A percentile compares a stretch with the other conserved stretches of the same genome.
Evolutionary conservation across 805 yeast species (phyloP).

Genomic region (Zygosaccharomyces kombuchaensis): DNA sequence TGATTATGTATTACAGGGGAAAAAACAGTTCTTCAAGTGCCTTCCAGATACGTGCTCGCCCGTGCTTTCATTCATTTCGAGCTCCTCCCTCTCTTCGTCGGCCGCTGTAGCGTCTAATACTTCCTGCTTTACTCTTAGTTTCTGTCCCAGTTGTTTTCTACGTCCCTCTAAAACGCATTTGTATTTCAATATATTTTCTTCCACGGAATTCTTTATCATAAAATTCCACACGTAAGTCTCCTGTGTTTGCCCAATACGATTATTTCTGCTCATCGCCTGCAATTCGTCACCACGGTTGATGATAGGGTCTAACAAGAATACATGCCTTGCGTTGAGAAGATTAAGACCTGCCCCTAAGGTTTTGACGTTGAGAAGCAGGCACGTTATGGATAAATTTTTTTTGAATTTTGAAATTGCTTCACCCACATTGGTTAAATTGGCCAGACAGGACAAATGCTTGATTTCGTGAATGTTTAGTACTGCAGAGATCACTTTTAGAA

Average conservation of each 20-base stretch:
- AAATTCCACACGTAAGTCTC: constrained; percentile 92
- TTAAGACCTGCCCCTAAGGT: constrained; percentile 90
- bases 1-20: constrained; percentile 8
- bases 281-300: constrained; percentile 81
- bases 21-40: constrained; percentile 34
- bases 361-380: constrained; percentile 78
- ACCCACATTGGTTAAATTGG: constrained; percentile 43
- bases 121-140: constrained; percentile 2
- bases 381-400: constrained; percentile 58
- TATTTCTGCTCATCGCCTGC: constrained; percentile 89
- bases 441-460: constrained; percentile 35
- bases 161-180: constrained; percentile 28
- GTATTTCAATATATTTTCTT: constrained; percentile 67
- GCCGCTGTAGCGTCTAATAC: constrained; percentile 6
- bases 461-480: constrained; percentile 62
- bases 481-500: constrained; percentile 58
- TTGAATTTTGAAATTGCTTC: constrained; percentile 50
- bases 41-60: constrained; percentile 28
- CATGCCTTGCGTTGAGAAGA: constrained; percentile 86
- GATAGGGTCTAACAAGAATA: constrained; percentile 87
- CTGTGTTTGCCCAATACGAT: constrained; percentile 81
- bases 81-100: constrained; percentile 19
- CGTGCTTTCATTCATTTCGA: constrained; percentile 26
- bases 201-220: constrained; percentile 77
- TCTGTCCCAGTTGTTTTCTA: constrained; percentile 10